Base-by-base conservation (phyloP, 345 rosid species). In the Moricandia arvensis region DNA sequence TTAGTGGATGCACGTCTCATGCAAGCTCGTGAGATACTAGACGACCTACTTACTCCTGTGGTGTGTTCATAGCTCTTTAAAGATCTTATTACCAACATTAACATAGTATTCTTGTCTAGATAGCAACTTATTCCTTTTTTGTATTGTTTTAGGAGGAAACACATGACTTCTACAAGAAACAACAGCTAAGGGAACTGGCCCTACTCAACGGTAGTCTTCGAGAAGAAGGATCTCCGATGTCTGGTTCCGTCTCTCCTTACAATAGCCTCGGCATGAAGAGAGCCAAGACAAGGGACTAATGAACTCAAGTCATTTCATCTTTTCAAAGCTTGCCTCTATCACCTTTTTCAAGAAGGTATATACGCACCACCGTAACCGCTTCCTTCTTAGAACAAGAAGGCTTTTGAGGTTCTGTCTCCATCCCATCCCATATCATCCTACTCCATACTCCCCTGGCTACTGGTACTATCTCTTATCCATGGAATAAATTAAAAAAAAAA, bases 191-290 rank as follows among this genome's bases (percentile, higher is more conserved):
- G 68, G 99, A 96, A 88, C 84, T 96, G 58, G 98, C 99, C 3
- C 71, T 96, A 85, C 94, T 96, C 31, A 95, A 96, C n/a, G 98
- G 98, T 34, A 96, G 92, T 5, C 90, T 93, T 33, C 83, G 97
- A 2, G 98, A 93, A 61, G 99, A 93, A 77, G 97, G 97, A 27
- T 93, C 98, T 73, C 93, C 95, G n/a, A 88, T 92, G 97, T 88
- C 98, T 41, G 95, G 99, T 68, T 89, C 98, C 7, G 84, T 91
- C 38, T 93, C 98, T 57, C 98, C 99, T 30, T 91, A 86, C 85
- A 85, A 89, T 87, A 91, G 89, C 87, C 97, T 93, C 12, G 96
- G 98, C 34, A 87, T 96, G 96, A 96, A 96, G 89, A 83, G 99
- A 80, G 98, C 99, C 69, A 96, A 96, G 88, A 96, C 98, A 33